Base-by-base conservation (phyloP, 805 yeast genomes). In the Candida maesae region DNA sequence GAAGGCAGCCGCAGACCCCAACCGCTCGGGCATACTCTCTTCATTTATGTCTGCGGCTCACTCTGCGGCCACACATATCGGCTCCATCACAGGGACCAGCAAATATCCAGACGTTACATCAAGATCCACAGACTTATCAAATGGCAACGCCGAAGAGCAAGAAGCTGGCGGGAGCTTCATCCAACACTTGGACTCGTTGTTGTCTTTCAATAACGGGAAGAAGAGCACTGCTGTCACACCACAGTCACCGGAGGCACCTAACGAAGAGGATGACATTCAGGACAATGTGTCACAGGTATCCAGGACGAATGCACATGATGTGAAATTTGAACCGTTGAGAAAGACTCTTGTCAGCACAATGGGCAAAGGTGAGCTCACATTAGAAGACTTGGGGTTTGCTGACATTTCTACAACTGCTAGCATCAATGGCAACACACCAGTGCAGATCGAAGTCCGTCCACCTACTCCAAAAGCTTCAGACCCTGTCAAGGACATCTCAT, bases 341-440 rank as follows among this genome's bases (percentile, higher is more conserved):
- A 65, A 72, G 37, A 66, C 76, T 4, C 75, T 79, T 0, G 55
- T 78, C 12, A 65, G 72, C 21, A 68, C 82, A 0, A 53, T 78
- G 52, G 84, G 84, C 4, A 64, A 64, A 34, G 84, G 84, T 2
- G 72, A 74, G 41, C 60, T 78, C 29, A 64, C 69, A 0, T 57
- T 74, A 20, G 70, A 65, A 35, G 68, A 52, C 23, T 35, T 55
- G 29, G 58, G 56, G 1, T 42, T 52, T 34, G 30, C 42, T 12
- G 39, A 37, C 14, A 18, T 16, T 2, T 26, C 42, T 6, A 26
- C 38, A 4, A 17, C 23, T 18, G 23, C 23, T 2, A 41, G 45
- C 18, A 25, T 25, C 16, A 33, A 18, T 19, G 32, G 33, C 19
- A 11, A 25, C 33, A 12, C 21, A 6, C 14, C 12, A 2, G 36